Base-by-base conservation (phyloP, 164 flowering plant species). In the Nelumbo lutea region DNA sequence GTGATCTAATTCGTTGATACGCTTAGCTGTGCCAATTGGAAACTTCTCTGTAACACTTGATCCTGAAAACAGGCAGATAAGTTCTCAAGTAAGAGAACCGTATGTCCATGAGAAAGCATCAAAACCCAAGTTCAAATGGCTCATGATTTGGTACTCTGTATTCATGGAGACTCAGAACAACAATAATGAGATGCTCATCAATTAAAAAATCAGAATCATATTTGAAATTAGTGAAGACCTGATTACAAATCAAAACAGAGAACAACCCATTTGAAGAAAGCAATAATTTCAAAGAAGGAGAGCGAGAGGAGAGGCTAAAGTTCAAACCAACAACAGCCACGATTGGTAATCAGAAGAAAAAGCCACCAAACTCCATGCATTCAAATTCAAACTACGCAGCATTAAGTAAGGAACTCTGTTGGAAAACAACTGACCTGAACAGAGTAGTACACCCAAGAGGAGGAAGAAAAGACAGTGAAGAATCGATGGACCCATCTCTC, bases 401-500 rank as follows among this genome's bases (percentile, higher is more conserved):
- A 53, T 3, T 11, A 53, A 13, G 27, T 53, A 10, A 47, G 14
- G 14, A 53, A 11, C 57, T 15, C 57, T 11, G 11, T 53, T 10
- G n/a, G 14, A 53, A 53, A 9, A n/a, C 38, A 38, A 63, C 69
- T 83, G 41, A 87, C 91, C 88, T 85, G 89, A 77, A 68, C 67
- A 64, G 53, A 84, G 67, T 59, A 80, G 15, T 61, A 80, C 64
- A 64, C 67, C 64, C 59, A 79, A 40, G 70, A 73, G 71, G 41
- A 77, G 65, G 80, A 79, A 67, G 42, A 76, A 53, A 42, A 74
- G 59, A 70, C 72, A 64, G 10, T 42, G 75, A 42, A 66, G 59
- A 68, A 38, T 44, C 61, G 60, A 62, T 43, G 66, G 47, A 67
- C 74, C 82, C 90, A 85, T 85, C 59, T 65, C 72, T 64, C 55